Evolutionary conservation across 2,329 filamentous ascomycete species (phyloP), one percentile per base, ranked within the genome.

Genomic region (Aspergillus fijiensis): DNA sequence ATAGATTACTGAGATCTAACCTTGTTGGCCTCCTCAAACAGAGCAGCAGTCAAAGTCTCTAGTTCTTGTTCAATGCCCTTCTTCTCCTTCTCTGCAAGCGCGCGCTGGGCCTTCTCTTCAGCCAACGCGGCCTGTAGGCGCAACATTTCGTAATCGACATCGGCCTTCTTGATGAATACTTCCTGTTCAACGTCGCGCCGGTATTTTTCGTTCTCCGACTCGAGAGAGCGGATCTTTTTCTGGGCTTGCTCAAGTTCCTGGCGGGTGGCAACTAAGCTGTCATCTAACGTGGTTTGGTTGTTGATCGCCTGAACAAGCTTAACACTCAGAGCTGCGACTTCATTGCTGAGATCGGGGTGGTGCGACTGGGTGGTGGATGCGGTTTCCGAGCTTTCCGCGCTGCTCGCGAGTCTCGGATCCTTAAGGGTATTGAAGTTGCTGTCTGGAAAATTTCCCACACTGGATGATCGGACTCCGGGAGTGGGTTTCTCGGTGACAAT

Each of bases 261-360:
- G 42, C 92, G 87, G 16, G 92, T 90, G 55, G 87, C 87, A 53
- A 91, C 89, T 19, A 99, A 82, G 11, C 87, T 90, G 75, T 99
- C 95, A 76, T 98, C 95, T 49, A 99, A 84, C 23, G 85, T 88
- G 7, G 93, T 97, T 76, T 97, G 93, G 75, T 96, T 90, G 74
- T 99, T 99, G 77, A 99, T 97, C 49, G 95, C 94, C 72, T 95
- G 94, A 69, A 99, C 94, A 64, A 99, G 87, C 76, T 99, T 99
- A 52, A 92, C 94, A 77, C 92, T 98, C 33, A 99, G 82, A 6
- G 91, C 87, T 7, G 94, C 91, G 29, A 99, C 91, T 77, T 98
- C 95, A 65, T 82, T 82, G 72, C 84, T 88, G 49, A 89, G 72
- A 67, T 89, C 86, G 21, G 84, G 85, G 67, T 87, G 83, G 63